Conservation (phyloP, 73 alveolate genomes). For the Tetrahymena elliotti region DNA sequence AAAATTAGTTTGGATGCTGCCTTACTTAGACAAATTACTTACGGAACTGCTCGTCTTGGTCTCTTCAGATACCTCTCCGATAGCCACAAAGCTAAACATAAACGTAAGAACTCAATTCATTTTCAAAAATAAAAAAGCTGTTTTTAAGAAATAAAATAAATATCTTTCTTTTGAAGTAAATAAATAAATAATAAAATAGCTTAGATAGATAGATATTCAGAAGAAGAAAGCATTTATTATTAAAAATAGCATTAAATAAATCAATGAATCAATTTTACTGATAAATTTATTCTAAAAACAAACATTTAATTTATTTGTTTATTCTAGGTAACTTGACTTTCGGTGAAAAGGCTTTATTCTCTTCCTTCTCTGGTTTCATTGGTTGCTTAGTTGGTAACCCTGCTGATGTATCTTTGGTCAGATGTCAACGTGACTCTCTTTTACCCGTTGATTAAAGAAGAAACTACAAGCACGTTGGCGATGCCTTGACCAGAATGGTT, state of each 20-base stretch:
- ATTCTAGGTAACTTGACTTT: conserved; percentile 26
- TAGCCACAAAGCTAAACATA: conserved; percentile 42
- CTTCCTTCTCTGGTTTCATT: conserved; percentile 70
- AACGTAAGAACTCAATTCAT: background rate
- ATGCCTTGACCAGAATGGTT: conserved; percentile 71
- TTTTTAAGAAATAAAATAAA: background rate
- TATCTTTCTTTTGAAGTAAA: background rate
- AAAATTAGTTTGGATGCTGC: conserved; percentile 60
- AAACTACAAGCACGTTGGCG: conserved; percentile 64
- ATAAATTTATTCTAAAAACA: too few species aligned
- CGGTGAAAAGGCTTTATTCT: conserved; percentile 49
- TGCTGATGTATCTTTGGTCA: conserved; percentile 69
- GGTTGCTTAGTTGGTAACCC: conserved; percentile 88
- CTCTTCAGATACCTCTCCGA: conserved; percentile 41
- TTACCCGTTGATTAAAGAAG: conserved; percentile 71
- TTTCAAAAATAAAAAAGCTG: background rate
- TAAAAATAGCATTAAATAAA: background rate
- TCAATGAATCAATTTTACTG: too few species aligned
- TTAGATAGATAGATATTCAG: too few species aligned
- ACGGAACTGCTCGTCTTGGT: conserved; percentile 74
- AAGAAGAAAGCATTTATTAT: background rate
- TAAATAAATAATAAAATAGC: background rate
- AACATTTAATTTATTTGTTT: background rate
- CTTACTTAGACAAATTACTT: conserved; percentile 61
- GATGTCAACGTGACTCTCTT: conserved; percentile 70